Evolutionary conservation across 2,329 filamentous ascomycete genomes (phyloP).

Genomic region (Aspergillaceae sp.): DNA sequence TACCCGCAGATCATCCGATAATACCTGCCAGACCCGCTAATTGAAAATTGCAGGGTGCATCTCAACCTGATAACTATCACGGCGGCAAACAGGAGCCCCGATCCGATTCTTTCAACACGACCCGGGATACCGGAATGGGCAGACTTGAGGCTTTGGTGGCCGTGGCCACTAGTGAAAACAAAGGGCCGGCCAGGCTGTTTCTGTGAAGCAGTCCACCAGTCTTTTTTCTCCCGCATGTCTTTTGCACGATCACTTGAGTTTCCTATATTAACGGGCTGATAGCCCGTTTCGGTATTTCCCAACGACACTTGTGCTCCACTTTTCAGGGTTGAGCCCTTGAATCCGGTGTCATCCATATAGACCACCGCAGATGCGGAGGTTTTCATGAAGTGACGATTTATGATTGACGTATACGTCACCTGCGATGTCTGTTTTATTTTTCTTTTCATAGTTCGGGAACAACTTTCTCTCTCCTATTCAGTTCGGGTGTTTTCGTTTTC

Average conservation of each 20-base stretch:
- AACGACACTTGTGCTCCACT: background rate
- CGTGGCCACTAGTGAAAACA: constrained; percentile 42
- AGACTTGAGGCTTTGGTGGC: constrained; percentile 44
- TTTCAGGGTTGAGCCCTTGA: background rate
- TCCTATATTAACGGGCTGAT: background rate
- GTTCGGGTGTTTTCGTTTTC: constrained; percentile 6
- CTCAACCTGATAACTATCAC: constrained; percentile 22
- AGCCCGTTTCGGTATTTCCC: too few species aligned
- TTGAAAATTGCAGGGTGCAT: constrained; percentile 22
- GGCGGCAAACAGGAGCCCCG: constrained; percentile 20
- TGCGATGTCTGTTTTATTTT: constrained; percentile 5
- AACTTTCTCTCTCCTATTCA: constrained; percentile 4
- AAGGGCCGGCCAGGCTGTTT: constrained; percentile 26
- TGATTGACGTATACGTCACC: constrained; percentile 26
- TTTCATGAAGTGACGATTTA: constrained; percentile 32
- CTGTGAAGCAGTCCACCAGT: constrained; percentile 11
- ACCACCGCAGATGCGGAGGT: constrained; percentile 9
- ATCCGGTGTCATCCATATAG: background rate
- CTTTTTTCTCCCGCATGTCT: constrained; percentile 1
- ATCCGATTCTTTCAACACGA: constrained; percentile 20
- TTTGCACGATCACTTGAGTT: background rate
- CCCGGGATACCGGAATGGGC: constrained; percentile 34
- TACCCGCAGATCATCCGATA: constrained; percentile 15
- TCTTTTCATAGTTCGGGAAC: constrained; percentile 3
- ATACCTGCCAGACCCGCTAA: constrained; percentile 19